Evolutionary conservation across 2,329 filamentous ascomycete genomes (phyloP), one percentile per base, ranked within the genome.

Genomic region (Juglanconis juglandina): DNA sequence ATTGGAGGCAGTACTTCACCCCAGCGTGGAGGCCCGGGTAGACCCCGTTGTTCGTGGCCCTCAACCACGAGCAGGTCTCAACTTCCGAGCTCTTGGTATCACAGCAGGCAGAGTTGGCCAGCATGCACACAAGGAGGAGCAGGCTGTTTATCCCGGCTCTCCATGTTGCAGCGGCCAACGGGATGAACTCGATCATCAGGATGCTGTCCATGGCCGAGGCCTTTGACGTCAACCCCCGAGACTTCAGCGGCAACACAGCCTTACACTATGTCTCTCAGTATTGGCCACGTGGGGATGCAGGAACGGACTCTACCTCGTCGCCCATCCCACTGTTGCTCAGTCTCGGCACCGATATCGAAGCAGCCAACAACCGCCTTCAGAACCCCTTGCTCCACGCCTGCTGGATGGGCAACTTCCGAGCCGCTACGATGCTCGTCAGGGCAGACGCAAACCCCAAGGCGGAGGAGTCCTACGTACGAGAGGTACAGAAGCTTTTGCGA

Each of bases 261-360:
- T 60, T 69, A 5, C 68, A 68, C 56, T 68, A 66, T 46, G 62
- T 64, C 32, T 54, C 65, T 10, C 61, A 65, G 46, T 60, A 66
- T 24, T 68, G 60, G 62, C 56, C 51, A 39, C 13, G 61, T 5
- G 62, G 63, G 24, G 65, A 66, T 41, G 62, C 63, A 5, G 63
- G 58, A 11, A 13, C 10, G 24, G 34, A 14, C 41, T 13, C 39
- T 4, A 10, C 14, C 11, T 2, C n/a, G 32, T 53, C 56, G 4
- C 35, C 56, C 47, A 64, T 68, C 53, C 60, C 65, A 2, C 63
- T 66, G 47, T 63, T 68, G 14, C 64, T 68, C 9, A 58, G 60
- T 6, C 64, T 69, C 13, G 68, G 68, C 30, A 66, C 63, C 55
- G 64, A 67, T 17, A 46, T 69, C 8, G 67, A 69, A 39, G 65